These are phyloP conservation scores for Peniophora sp. DNA, from an alignment of 1,284 basidiomycete species.

Conservation along the genomic window DNA sequence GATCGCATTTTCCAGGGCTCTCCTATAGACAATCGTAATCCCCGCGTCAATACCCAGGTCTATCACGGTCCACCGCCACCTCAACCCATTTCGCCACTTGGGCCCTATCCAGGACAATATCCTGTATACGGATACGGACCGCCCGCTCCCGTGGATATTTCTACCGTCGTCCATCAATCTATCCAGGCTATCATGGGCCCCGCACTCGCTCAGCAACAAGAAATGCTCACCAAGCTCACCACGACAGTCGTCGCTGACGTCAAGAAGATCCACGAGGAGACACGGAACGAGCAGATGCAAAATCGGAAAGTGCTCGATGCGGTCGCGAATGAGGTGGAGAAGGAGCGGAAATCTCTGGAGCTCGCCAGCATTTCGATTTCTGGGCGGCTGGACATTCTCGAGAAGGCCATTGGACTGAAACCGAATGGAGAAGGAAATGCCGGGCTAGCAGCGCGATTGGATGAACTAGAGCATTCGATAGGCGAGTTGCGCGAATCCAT, in stretches of 20 bases:
- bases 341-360: not conserved
- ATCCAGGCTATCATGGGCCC: too few species aligned
- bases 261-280: not conserved
- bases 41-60: too few species aligned
- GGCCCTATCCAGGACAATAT: not conserved
- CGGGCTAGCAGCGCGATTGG: not conserved
- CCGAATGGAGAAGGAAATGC: not conserved
- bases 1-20: too few species aligned
- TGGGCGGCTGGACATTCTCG: not conserved
- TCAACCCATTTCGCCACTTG: not conserved
- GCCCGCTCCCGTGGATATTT: not conserved
- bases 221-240: too few species aligned
- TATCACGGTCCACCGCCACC: not conserved
- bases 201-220: too few species aligned
- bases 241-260: too few species aligned
- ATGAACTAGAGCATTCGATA: not conserved
- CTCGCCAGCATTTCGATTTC: not conserved
- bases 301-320: not conserved
- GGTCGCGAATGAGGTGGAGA: not conserved
- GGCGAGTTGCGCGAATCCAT: not conserved
- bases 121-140: not conserved
- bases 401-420: not conserved
- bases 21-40: too few species aligned
- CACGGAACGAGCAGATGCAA: not conserved
- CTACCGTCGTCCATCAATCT: too few species aligned